phyloP scores from a whole-genome alignment of 106 monocot genomes.

The Acanthochlamys bracteata region DNA sequence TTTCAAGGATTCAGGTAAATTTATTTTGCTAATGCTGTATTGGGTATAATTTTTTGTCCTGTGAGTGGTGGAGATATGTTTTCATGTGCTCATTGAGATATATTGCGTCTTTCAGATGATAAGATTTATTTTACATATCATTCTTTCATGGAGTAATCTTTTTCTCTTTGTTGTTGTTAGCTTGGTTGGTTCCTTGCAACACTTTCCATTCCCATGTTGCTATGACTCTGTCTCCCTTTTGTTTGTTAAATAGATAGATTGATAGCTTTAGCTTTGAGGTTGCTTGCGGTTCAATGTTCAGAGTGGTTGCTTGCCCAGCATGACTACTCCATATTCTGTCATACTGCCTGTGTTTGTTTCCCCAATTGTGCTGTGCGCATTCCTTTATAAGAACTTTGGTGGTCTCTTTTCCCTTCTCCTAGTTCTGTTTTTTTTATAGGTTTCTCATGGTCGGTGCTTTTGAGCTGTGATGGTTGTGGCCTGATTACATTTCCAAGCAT shows the following conservation, averaged over 20 bases:
- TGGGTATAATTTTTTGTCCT: too few species aligned
- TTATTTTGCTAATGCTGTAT: too few species aligned
- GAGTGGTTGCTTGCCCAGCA: neutral
- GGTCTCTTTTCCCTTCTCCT: neutral
- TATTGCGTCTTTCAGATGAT: too few species aligned
- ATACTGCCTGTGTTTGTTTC: neutral
- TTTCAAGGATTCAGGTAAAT: too few species aligned
- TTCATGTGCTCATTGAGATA: too few species aligned
- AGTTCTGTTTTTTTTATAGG: neutral
- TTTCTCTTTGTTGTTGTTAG: too few species aligned
- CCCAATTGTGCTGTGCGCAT: neutral
- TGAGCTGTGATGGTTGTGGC: neutral
- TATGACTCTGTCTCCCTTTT: neutral
- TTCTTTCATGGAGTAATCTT: too few species aligned
- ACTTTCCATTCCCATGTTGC: neutral
- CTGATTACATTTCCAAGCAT: neutral
- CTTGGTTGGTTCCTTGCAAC: neutral
- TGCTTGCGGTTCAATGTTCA: neutral
- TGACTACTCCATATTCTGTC: neutral
- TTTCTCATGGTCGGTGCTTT: neutral
- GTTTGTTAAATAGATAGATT: neutral
- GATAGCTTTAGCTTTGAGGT: neutral
- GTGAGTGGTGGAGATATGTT: too few species aligned
- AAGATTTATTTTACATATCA: too few species aligned
- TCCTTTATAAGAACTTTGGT: too few species aligned